Evolutionary conservation across 192 early-diverging fungal genomes (phyloP).

Genomic region (Backusella circina): DNA sequence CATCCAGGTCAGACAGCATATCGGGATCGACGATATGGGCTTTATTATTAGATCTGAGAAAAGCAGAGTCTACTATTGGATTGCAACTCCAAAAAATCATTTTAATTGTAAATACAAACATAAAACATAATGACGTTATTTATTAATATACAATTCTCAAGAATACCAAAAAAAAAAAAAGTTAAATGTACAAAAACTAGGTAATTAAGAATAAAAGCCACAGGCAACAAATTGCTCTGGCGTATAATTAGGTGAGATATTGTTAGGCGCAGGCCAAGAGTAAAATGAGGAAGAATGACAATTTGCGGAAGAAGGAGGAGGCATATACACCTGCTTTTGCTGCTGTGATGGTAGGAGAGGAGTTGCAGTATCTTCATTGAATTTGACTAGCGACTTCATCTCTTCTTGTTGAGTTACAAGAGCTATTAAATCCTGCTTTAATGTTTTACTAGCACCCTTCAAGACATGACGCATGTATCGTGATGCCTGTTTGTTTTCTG

Average conservation of each 20-base stretch:
- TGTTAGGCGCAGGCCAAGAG: neutral
- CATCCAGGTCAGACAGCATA: neutral
- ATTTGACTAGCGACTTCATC: neutral
- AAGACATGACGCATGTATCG: constrained; percentile 47
- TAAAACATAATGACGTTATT: neutral
- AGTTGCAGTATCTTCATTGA: neutral
- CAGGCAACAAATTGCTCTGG: neutral
- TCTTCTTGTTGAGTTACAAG: neutral
- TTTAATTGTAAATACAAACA: neutral
- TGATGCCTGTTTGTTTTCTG: constrained; percentile 59
- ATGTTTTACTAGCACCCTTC: constrained; percentile 32
- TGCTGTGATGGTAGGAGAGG: neutral
- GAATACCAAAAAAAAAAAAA: neutral
- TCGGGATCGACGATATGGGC: neutral
- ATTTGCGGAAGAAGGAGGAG: neutral
- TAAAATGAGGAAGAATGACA: neutral
- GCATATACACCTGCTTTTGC: neutral
- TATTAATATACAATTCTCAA: neutral
- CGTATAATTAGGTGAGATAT: neutral
- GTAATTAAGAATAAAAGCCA: neutral
- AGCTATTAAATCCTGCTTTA: constrained; percentile 12
- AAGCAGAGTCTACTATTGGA: neutral
- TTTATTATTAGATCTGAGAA: neutral
- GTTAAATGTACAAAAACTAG: neutral
- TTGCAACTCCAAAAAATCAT: neutral